A percentile compares a stretch with the other conserved stretches of the same genome.
These are phyloP conservation scores for Alternaria solani DNA, from an alignment of 2,329 filamentous ascomycete species.

Conservation along the genomic window DNA sequence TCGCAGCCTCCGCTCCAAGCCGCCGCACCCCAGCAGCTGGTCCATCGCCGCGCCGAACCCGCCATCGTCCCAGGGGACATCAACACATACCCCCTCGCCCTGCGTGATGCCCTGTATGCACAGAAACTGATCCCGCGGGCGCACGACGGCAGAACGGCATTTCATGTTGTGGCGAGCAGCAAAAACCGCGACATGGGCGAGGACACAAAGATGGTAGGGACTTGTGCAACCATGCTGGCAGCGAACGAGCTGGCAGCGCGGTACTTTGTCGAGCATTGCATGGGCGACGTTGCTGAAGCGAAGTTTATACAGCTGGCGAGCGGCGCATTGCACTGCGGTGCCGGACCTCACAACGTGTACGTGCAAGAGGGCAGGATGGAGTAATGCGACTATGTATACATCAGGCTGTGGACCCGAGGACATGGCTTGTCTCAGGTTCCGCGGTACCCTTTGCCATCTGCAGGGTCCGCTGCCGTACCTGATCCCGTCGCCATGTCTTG, in stretches of 20 bases:
- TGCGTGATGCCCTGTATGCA: constrained; percentile 18
- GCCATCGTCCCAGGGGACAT: constrained; percentile 13
- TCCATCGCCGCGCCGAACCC: constrained; percentile 2
- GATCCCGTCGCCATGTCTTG: not conserved
- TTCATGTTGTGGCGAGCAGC: constrained; percentile 6
- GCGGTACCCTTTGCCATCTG: constrained; percentile 1
- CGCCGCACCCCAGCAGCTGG: constrained; percentile 11
- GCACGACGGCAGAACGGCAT: constrained; percentile 5
- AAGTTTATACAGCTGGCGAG: constrained; percentile 10
- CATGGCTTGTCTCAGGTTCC: constrained; percentile 5
- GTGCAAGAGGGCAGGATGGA: constrained; percentile 12
- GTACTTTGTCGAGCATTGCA: constrained; percentile 12
- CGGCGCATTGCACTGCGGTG: constrained; percentile 14
- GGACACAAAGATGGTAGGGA: constrained; percentile 1
- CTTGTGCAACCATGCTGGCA: constrained; percentile 4
- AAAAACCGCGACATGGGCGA: constrained; percentile 2
- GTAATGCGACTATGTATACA: not conserved
- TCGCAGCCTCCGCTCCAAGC: constrained; percentile 21
- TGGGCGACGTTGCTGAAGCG: constrained; percentile 1
- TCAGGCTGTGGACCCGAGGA: not conserved
- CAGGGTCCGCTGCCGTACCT: constrained; percentile 5
- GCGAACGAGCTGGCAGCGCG: constrained; percentile 15
- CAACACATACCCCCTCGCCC: constrained; percentile 21
- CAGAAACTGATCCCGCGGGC: constrained; percentile 7
- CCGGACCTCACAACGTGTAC: constrained; percentile 3